A percentile compares a stretch with the other conserved stretches of the same genome.
Conservation (phyloP, 352 stramenopile genomes). For the Nothophytophthora sp. region DNA sequence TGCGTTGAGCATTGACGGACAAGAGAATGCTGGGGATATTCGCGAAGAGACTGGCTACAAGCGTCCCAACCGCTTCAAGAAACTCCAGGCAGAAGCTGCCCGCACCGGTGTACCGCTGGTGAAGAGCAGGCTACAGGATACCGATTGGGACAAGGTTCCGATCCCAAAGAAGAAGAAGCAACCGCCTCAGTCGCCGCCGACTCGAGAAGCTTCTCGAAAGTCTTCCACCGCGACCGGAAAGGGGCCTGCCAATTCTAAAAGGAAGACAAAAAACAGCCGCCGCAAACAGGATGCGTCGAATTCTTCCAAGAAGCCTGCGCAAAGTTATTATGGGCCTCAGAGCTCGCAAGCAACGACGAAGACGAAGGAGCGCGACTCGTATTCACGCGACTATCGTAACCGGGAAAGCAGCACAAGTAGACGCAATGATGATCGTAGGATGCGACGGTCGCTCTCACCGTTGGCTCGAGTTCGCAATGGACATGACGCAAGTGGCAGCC, state of each 20-base stretch:
- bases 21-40: conserved; percentile 31
- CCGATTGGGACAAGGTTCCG: conserved; percentile 46
- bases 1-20: conserved; percentile 44
- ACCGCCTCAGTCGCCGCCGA: conserved; percentile 1
- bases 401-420: conserved; percentile 14
- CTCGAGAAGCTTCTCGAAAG: background rate
- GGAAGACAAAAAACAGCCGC: conserved; percentile 19
- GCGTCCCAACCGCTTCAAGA: conserved; percentile 57
- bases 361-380: conserved; percentile 17
- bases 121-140: conserved; percentile 35
- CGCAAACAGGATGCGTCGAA: conserved; percentile 17
- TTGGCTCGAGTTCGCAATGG: conserved; percentile 13
- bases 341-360: conserved; percentile 7
- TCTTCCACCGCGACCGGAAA: conserved; percentile 4
- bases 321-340: conserved; percentile 41
- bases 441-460: conserved; percentile 23
- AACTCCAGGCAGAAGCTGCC: conserved; percentile 44
- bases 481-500: conserved; percentile 10
- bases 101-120: conserved; percentile 41
- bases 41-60: conserved; percentile 44
- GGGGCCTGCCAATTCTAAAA: conserved; percentile 2
- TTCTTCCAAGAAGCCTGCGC: conserved; percentile 15
- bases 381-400: conserved; percentile 8
- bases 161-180: conserved; percentile 50
- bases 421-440: conserved; percentile 18